Conservation (phyloP, 2,329 filamentous ascomycete genomes). For the Bipolaris cookei region DNA sequence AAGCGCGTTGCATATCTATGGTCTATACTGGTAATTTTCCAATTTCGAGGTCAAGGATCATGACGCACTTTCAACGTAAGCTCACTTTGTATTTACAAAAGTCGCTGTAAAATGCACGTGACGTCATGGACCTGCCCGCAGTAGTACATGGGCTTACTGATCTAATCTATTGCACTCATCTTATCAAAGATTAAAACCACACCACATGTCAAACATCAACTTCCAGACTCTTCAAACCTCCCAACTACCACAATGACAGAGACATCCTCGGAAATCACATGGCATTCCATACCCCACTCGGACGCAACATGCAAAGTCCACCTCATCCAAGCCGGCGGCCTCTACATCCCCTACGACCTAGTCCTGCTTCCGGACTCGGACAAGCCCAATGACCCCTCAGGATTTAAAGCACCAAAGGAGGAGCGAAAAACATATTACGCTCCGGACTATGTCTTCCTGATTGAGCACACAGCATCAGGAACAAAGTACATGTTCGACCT, state of each 20-base stretch:
- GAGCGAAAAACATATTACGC: slow-evolving; percentile 28
- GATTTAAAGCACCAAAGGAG: slow-evolving; percentile 42
- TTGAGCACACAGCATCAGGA: slow-evolving; percentile 37
- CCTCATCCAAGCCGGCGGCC: slow-evolving; percentile 46
- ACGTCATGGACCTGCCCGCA: slow-evolving; percentile 1
- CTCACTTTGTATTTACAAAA: not conserved
- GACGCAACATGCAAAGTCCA: slow-evolving; percentile 38
- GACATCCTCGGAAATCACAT: slow-evolving; percentile 19
- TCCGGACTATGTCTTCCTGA: slow-evolving; percentile 43
- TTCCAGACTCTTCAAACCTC: not conserved
- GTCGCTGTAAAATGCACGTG: not conserved
- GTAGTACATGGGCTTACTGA: not conserved
- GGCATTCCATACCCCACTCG: slow-evolving; percentile 36
- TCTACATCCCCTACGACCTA: slow-evolving; percentile 56
- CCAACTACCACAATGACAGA: not conserved
- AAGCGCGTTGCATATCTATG: not conserved
- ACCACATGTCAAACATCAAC: not conserved
- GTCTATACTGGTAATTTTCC: not conserved
- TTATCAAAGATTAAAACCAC: not conserved
- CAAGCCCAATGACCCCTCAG: slow-evolving; percentile 50
- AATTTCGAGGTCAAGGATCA: not conserved
- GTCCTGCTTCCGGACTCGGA: slow-evolving; percentile 55
- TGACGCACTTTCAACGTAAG: not conserved
- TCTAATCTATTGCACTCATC: too few relatives aligned
- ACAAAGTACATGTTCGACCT: slow-evolving; percentile 61